phyloP scores from a whole-genome alignment of 768 basidiomycete species.

The Rhodotorula babjevae region DNA sequence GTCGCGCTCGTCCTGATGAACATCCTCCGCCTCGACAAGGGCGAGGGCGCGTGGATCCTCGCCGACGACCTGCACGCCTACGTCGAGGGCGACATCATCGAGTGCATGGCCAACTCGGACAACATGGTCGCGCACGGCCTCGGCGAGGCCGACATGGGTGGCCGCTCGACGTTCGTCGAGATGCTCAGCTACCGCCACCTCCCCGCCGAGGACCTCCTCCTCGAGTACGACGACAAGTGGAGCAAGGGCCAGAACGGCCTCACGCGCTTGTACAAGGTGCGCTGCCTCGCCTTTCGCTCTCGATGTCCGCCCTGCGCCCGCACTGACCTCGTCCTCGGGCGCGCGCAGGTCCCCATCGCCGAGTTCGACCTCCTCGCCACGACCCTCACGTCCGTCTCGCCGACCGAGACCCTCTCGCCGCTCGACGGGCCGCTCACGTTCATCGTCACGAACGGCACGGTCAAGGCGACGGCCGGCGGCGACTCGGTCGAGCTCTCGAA shows the following conservation, averaged over 20 bases:
- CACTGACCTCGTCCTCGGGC: too few relatives aligned
- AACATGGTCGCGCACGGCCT: constrained; percentile 40
- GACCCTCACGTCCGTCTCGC: not conserved
- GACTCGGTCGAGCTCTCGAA: constrained; percentile 15
- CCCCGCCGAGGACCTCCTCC: constrained; percentile 32
- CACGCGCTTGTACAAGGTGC: constrained; percentile 32
- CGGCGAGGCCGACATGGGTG: constrained; percentile 35
- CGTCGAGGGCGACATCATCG: constrained; percentile 40
- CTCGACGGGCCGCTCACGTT: constrained; percentile 35
- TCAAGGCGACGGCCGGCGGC: constrained; percentile 17
- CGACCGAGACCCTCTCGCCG: not conserved
- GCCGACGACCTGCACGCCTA: constrained; percentile 40
- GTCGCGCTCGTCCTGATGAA: constrained; percentile 35
- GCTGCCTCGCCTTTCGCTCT: not conserved
- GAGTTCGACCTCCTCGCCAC: constrained; percentile 36
- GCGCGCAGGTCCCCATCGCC: constrained; percentile 30
- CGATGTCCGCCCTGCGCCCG: not conserved
- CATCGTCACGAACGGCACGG: constrained; percentile 30
- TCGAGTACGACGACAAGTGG: constrained; percentile 26
- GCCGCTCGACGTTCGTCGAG: constrained; percentile 36
- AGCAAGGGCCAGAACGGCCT: constrained; percentile 19
- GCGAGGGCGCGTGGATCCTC: constrained; percentile 40
- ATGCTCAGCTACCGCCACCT: constrained; percentile 41
- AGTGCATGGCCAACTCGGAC: constrained; percentile 37
- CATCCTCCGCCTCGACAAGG: constrained; percentile 31